Evolutionary conservation across 305 asterid species (phyloP).

Genomic region (Fraxinus sp.): DNA sequence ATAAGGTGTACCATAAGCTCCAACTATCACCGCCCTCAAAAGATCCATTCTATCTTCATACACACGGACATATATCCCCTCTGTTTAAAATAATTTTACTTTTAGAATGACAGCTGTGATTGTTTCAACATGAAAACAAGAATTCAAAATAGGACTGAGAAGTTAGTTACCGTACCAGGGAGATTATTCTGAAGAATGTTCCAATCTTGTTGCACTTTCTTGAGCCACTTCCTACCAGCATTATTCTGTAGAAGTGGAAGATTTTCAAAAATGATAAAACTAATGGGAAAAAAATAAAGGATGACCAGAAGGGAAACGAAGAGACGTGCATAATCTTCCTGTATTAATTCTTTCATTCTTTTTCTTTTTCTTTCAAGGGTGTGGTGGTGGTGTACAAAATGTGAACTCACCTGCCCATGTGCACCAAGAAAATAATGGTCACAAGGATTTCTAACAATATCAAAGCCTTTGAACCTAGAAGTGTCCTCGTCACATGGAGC

Average conservation of each 20-base stretch:
- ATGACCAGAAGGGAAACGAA: neutral
- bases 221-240: slow-evolving; percentile 90
- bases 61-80: slow-evolving; percentile 81
- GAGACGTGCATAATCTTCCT: slow-evolving; percentile 7
- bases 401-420: slow-evolving; percentile 64
- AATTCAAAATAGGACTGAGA: slow-evolving; percentile 10
- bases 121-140: slow-evolving; percentile 18
- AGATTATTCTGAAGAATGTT: slow-evolving; percentile 84
- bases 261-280: neutral
- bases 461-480: slow-evolving; percentile 73
- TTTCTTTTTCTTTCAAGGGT: neutral
- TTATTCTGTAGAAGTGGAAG: slow-evolving; percentile 18
- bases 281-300: slow-evolving; percentile 1
- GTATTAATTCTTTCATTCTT: neutral
- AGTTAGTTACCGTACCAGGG: slow-evolving; percentile 56
- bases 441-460: slow-evolving; percentile 69
- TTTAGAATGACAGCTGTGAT: slow-evolving; percentile 15
- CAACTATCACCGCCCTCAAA: slow-evolving; percentile 91
- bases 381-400: neutral
- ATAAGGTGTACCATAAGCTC: slow-evolving; percentile 97
- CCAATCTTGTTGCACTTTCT: slow-evolving; percentile 94
- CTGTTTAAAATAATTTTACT: slow-evolving; percentile 40
- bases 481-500: slow-evolving; percentile 32
- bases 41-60: slow-evolving; percentile 97
- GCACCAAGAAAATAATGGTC: slow-evolving; percentile 76